Conservation (phyloP, 192 early-diverging fungal genomes). For the Umbelopsis sp. region DNA sequence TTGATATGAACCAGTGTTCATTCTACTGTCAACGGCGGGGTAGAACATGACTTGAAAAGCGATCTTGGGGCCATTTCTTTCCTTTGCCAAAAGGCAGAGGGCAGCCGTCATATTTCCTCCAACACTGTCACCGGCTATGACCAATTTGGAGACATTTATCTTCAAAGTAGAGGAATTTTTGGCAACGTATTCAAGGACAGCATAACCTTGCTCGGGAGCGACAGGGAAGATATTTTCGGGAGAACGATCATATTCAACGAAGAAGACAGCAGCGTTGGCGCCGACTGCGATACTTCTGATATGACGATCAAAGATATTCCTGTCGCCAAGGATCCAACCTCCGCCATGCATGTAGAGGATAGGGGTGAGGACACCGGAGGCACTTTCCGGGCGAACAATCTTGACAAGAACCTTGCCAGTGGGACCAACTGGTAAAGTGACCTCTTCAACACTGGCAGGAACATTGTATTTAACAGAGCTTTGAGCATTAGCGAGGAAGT, state of each 20-base stretch:
- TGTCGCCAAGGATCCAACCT: slow-evolving; percentile 1
- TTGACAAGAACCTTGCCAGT: not conserved
- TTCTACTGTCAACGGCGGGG: not conserved
- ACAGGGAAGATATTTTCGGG: slow-evolving; percentile 16
- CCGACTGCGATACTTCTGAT: not conserved
- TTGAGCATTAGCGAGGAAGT: not conserved
- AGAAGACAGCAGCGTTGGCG: slow-evolving; percentile 6
- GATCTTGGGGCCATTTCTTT: not conserved
- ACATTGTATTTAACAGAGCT: not conserved
- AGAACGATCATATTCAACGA: slow-evolving; percentile 21
- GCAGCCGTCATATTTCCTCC: slow-evolving; percentile 23
- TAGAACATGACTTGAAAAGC: slow-evolving; percentile 19
- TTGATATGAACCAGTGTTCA: slow-evolving; percentile 14
- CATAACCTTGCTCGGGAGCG: slow-evolving; percentile 20
- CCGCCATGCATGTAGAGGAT: slow-evolving; percentile 11
- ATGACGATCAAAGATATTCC: slow-evolving; percentile 1
- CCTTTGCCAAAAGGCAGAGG: not conserved
- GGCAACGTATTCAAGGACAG: slow-evolving; percentile 5
- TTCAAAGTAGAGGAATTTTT: slow-evolving; percentile 13
- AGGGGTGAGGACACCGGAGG: not conserved
- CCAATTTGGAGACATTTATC: slow-evolving; percentile 16
- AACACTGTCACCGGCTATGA: slow-evolving; percentile 26
- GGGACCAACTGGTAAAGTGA: not conserved
- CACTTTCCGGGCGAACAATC: not conserved
- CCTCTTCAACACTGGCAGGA: not conserved